A percentile compares a stretch with the other conserved stretches of the same genome.
Conservation (phyloP, 768 basidiomycete genomes). For the Tubosaeta brunneosetosa region DNA sequence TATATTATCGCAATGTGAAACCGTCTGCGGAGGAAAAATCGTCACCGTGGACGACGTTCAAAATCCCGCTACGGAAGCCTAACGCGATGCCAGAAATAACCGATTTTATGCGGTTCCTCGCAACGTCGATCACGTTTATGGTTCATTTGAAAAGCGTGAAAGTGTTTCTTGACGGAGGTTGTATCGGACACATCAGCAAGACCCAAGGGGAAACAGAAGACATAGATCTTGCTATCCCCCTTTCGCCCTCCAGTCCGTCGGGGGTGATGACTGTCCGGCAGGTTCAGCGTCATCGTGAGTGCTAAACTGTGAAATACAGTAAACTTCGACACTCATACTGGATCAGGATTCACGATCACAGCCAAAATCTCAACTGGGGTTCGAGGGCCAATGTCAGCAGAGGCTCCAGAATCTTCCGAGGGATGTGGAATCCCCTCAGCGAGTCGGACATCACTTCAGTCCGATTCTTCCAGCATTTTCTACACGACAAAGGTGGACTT, state of each 20-base stretch:
- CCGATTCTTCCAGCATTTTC: neutral
- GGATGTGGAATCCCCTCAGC: neutral
- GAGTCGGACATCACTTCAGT: neutral
- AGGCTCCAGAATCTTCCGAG: neutral
- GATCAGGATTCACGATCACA: neutral
- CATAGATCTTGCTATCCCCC: conserved; percentile 20
- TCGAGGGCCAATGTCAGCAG: neutral
- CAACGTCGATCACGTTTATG: conserved; percentile 92
- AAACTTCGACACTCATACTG: neutral
- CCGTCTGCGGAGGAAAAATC: neutral
- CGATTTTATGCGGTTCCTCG: conserved; percentile 83
- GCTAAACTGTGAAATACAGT: neutral
- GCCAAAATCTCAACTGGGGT: neutral
- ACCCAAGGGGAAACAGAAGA: conserved; percentile 42
- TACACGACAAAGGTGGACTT: conserved; percentile 14
- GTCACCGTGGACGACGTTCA: conserved; percentile 55
- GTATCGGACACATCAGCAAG: conserved; percentile 62
- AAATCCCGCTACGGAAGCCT: conserved; percentile 77
- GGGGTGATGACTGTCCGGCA: neutral
- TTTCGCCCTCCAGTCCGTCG: neutral
- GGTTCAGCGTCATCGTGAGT: neutral
- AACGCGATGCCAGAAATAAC: conserved; percentile 69
- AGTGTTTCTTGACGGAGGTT: conserved; percentile 72
- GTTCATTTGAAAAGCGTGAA: conserved; percentile 63
- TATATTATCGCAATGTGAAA: conserved; percentile 17